A percentile compares a stretch with the other conserved stretches of the same genome.
Conservation (phyloP, 2,329 filamentous ascomycete genomes). For the Exophiala sp. region DNA sequence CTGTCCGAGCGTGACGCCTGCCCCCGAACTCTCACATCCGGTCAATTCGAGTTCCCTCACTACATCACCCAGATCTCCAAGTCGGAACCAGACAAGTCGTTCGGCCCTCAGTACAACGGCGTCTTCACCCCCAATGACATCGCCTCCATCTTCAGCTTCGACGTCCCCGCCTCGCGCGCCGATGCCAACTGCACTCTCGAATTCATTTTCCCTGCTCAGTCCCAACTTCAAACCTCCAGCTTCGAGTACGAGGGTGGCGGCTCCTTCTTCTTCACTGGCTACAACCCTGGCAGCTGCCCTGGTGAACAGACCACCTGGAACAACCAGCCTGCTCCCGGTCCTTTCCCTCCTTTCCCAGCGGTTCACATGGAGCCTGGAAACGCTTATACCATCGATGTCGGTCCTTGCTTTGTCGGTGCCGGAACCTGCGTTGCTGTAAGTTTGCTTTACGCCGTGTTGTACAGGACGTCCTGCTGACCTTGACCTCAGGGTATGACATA, state of each 20-base stretch:
- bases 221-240: constrained; percentile 58
- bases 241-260: constrained; percentile 56
- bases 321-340: constrained; percentile 47
- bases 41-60: constrained; percentile 56
- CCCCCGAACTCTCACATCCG: constrained; percentile 42
- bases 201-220: constrained; percentile 61
- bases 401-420: constrained; percentile 29
- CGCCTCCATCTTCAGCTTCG: constrained; percentile 67
- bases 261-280: constrained; percentile 49
- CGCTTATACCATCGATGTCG: constrained; percentile 46
- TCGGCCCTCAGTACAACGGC: constrained; percentile 56
- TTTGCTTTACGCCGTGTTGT: constrained; percentile 35
- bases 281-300: constrained; percentile 47
- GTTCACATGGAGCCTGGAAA: constrained; percentile 51
- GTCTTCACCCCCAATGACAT: constrained; percentile 50
- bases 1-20: constrained; percentile 41
- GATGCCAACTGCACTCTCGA: constrained; percentile 61
- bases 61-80: constrained; percentile 61
- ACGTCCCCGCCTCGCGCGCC: constrained; percentile 53
- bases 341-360: constrained; percentile 41
- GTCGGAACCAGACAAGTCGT: constrained; percentile 48
- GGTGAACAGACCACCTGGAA: constrained; percentile 50
- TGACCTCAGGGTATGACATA: constrained; percentile 24
- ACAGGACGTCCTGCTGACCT: constrained; percentile 53
- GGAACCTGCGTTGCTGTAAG: constrained; percentile 24